A percentile compares a stretch with the other conserved stretches of the same genome.
Conservation (phyloP, 768 basidiomycete genomes). For the Boletus subparvulus region DNA sequence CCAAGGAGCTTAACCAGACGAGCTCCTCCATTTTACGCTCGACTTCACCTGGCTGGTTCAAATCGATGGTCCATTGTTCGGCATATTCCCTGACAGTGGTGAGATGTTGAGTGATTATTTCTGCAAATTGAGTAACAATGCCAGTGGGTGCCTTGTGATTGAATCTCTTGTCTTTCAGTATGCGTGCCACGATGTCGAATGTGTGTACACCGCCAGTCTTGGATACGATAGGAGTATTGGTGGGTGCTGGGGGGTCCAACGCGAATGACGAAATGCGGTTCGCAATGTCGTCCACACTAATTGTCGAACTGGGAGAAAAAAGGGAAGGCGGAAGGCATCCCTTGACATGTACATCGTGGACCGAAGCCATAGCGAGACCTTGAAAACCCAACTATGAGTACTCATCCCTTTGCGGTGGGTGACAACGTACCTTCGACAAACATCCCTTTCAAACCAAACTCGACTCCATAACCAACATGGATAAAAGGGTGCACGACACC, state of each 20-base stretch:
- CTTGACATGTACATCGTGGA: conserved; percentile 37
- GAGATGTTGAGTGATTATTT: background rate
- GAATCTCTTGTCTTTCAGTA: conserved; percentile 48
- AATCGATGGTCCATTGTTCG: conserved; percentile 44
- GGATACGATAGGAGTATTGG: background rate
- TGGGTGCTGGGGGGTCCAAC: background rate
- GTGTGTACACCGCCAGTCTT: conserved; percentile 27
- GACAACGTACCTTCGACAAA: conserved; percentile 53
- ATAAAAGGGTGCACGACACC: conserved; percentile 64
- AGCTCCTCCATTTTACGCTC: conserved; percentile 65
- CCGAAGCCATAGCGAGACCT: conserved; percentile 28
- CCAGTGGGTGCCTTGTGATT: background rate
- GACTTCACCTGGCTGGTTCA: conserved; percentile 36
- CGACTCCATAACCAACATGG: conserved; percentile 58
- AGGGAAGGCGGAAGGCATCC: conserved; percentile 25
- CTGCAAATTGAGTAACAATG: conserved; percentile 23
- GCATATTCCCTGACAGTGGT: conserved; percentile 21
- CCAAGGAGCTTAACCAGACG: conserved; percentile 50
- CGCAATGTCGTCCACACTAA: conserved; percentile 1
- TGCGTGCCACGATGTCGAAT: conserved; percentile 51
- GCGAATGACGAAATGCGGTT: conserved; percentile 4
- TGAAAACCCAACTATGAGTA: background rate
- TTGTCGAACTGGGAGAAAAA: conserved; percentile 1
- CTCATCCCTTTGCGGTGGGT: background rate
- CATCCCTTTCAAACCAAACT: conserved; percentile 63